These are phyloP conservation scores for Andrographis paniculata DNA, from an alignment of 305 asterid species.

Conservation along the genomic window DNA sequence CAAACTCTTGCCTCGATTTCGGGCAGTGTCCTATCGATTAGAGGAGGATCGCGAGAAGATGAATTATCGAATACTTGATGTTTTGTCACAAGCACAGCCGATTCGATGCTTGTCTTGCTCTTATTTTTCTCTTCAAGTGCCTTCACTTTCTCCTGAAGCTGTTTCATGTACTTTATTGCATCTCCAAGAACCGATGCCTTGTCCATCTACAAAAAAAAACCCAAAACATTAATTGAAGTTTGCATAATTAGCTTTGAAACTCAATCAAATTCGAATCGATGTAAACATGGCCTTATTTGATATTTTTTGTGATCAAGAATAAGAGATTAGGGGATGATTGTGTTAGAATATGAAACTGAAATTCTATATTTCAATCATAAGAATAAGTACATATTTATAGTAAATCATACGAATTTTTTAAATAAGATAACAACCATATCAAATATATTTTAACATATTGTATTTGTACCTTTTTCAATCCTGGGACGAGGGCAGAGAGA, in stretches of 20 bases:
- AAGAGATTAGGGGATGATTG: too few relatives aligned
- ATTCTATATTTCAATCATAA: too few relatives aligned
- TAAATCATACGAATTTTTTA: too few relatives aligned
- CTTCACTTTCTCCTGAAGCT: slow-evolving; percentile 44
- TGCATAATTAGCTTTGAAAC: too few relatives aligned
- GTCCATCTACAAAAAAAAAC: slow-evolving; percentile 52
- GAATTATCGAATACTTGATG: slow-evolving; percentile 4
- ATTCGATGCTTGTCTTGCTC: slow-evolving; percentile 31
- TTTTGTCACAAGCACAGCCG: slow-evolving; percentile 34
- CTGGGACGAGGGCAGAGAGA: slow-evolving; percentile 72
- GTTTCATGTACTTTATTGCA: slow-evolving; percentile 49
- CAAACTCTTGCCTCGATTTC: background rate
- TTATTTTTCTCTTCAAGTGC: slow-evolving; percentile 37
- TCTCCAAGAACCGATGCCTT: slow-evolving; percentile 60
- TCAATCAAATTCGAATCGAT: too few relatives aligned
- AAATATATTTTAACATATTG: too few relatives aligned
- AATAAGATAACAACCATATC: too few relatives aligned
- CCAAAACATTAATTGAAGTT: too few relatives aligned
- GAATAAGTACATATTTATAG: too few relatives aligned
- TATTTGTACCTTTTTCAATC: slow-evolving; percentile 63
- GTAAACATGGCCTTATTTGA: too few relatives aligned
- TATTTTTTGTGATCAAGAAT: too few relatives aligned
- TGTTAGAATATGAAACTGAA: too few relatives aligned
- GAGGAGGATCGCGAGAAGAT: background rate
- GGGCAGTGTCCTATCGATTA: background rate